A percentile compares a stretch with the other conserved stretches of the same genome.
Evolutionary conservation across 495 filamentous ascomycete species (phyloP).

Genomic region (Hypoxylon rickii): DNA sequence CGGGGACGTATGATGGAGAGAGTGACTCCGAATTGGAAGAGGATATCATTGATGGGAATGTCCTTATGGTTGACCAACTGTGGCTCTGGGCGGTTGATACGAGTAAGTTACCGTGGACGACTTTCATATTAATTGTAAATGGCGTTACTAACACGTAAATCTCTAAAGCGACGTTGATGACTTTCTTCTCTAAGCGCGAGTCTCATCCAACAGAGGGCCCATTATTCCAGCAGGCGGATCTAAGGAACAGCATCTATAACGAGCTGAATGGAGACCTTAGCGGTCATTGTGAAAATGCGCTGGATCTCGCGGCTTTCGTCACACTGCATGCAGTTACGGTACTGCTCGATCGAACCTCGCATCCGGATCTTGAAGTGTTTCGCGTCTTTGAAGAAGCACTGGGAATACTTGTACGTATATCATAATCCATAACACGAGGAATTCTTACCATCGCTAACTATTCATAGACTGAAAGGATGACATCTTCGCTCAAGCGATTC

Average conservation of each 20-base stretch:
- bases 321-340: constrained; percentile 67
- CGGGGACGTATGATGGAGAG: constrained; percentile 23
- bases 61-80: constrained; percentile 72
- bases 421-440: not conserved
- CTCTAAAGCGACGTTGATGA: constrained; percentile 52
- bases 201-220: constrained; percentile 56
- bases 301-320: constrained; percentile 66
- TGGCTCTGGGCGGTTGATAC: constrained; percentile 70
- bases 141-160: constrained; percentile 3
- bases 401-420: constrained; percentile 57
- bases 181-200: constrained; percentile 62
- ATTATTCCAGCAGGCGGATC: constrained; percentile 64
- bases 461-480: constrained; percentile 63
- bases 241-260: constrained; percentile 68
- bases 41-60: constrained; percentile 60
- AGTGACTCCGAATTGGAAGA: constrained; percentile 39
- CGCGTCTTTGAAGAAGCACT: constrained; percentile 71
- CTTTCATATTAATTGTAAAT: not conserved
- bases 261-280: constrained; percentile 71
- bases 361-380: constrained; percentile 66
- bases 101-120: constrained; percentile 40
- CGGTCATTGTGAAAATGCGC: constrained; percentile 63
- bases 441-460: constrained; percentile 2
- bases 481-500: constrained; percentile 65
- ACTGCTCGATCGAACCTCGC: constrained; percentile 60